Evolutionary conservation across 371 early-diverging fungal genomes (phyloP), one percentile per base, ranked within the genome.

Genomic region (Syncephalis plumigaleata): DNA sequence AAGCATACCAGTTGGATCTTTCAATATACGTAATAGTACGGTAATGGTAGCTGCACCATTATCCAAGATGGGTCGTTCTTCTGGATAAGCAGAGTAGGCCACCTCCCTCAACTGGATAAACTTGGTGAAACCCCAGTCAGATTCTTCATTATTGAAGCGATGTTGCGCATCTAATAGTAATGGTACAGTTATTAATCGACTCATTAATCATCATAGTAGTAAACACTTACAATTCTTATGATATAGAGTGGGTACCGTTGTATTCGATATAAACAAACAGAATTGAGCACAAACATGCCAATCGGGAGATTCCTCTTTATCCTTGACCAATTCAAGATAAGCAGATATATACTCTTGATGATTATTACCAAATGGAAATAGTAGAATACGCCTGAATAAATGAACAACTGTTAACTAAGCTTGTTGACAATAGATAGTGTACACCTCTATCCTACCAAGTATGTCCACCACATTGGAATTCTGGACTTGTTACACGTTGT

Each of bases 41-140:
- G 79, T 72, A 52, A 94, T 70, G 22, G 71, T 59, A 8, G 73
- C 67, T 20, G 65, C 55, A 27, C 84, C 78, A 45, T 81, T 65
- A 56, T 79, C 79, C 2, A 81, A 52, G 38, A 89, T 56, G 0
- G 89, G 64, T 21, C 70, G 68, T 3, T 66, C 55, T 11, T 68
- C 70, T 9, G 58, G 63, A 20, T 73, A 71, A 5, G 63, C 48
- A 3, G 66, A 53, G 20, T 45, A 46, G 16, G 62, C 50, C 39
- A 88, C 48, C 23, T 67, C 61, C 21, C 69, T 66, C 15, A 73
- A 37, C 18, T 83, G 80, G 25, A 73, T 56, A 49, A 87, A 80
- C 45, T 72, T 73, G 39, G 85, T 87, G 59, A 94, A 96, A 0
- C 95, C 95, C 95, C 95, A 94, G 63, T 96, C 97, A 0, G 84